These are phyloP conservation scores for Pseudonitzschia multistriata DNA, from an alignment of 108 stramenopile genomes.

Conservation along the genomic window DNA sequence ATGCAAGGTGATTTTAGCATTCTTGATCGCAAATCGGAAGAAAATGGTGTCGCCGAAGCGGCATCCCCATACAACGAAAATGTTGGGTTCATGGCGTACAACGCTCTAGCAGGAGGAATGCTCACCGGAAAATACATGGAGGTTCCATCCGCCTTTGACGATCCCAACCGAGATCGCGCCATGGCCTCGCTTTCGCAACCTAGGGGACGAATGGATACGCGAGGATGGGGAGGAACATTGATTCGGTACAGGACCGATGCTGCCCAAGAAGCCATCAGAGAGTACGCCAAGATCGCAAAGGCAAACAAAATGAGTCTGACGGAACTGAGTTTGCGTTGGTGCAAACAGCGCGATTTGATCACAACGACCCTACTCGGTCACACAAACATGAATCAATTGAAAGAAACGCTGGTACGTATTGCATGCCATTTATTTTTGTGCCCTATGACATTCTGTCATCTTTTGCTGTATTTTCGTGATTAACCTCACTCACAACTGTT, in stretches of 20 bases:
- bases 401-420: conserved; percentile 50
- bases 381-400: conserved; percentile 72
- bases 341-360: conserved; percentile 63
- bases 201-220: conserved; percentile 80
- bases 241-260: conserved; percentile 83
- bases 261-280: conserved; percentile 69
- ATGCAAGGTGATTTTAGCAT: conserved; percentile 87
- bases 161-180: conserved; percentile 48
- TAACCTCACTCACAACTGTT: not conserved
- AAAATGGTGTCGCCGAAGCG: conserved; percentile 90
- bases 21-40: conserved; percentile 83
- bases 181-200: conserved; percentile 53
- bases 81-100: conserved; percentile 89
- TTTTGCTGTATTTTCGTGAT: not conserved
- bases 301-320: conserved; percentile 68
- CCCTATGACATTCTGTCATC: not conserved
- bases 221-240: conserved; percentile 83
- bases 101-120: conserved; percentile 88
- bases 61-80: conserved; percentile 87
- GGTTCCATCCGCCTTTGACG: conserved; percentile 74
- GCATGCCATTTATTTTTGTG: not conserved
- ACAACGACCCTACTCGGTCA: conserved; percentile 90
- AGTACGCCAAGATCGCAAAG: conserved; percentile 77
- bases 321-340: conserved; percentile 83
- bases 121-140: conserved; percentile 86